Evolutionary conservation across 1,284 basidiomycete species (phyloP), one percentile per base, ranked within the genome.

Genomic region (Cryptococcus hybrid): DNA sequence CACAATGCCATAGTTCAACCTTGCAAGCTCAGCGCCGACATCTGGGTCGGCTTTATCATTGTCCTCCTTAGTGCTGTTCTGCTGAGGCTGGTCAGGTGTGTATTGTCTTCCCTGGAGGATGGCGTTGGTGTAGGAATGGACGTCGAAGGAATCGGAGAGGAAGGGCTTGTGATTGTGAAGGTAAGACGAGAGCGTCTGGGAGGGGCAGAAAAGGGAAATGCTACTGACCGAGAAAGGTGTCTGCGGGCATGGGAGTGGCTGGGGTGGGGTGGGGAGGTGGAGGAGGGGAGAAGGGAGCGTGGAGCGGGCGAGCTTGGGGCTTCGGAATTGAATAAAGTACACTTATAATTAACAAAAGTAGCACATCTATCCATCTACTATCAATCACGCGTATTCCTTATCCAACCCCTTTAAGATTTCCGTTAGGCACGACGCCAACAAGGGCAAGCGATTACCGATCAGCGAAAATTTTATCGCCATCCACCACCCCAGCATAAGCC

Each of bases 41-140:
- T 95, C 92, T 61, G 91, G 90, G 74, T 87, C 90, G 50, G 71
- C 59, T 15, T 58, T 58, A 34, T 61, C 55, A 36, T 38, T 56
- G 9, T 60, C 58, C 30, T 47, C 43, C 49, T 50, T 59, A 7
- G 47, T 54, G 34, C 59, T 55, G 34, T 57, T 53, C 11, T 58
- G 52, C 2, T 62, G 55, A 7, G 46, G 38, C 7, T 85, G 84
- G 7, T 78, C 75, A 0, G 82, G 78, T 13, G 84, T 83, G 69
- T 92, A 91, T 0, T 84, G 74, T 63, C 90, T 86, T 34, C 89
- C 88, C 8, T 90, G 86, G 24, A 95, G 82, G 53, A 93, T 84
- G 15, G 90, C 86, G 73, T 92, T 92, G 4, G 92, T 91, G 72
- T 93, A 94, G 54, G 89, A 87, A 71, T 90, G 88, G 13, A 90